phyloP scores from a whole-genome alignment of 768 basidiomycete species.

The Macrocybe gigantea region DNA sequence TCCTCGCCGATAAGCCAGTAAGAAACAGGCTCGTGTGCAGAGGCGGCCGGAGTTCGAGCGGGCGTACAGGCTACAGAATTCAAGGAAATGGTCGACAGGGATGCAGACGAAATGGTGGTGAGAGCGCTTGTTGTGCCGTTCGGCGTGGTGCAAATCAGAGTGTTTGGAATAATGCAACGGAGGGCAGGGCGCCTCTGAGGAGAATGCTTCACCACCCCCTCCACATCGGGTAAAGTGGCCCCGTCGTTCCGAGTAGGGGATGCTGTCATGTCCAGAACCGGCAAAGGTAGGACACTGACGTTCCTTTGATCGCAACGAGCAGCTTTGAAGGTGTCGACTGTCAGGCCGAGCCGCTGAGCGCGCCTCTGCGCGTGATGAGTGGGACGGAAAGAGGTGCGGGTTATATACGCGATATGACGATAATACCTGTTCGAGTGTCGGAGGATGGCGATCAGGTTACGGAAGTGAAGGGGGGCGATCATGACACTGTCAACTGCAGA shows the following conservation, averaged over 20 bases:
- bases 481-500: not conserved
- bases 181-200: slow-evolving; percentile 12
- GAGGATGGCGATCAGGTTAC: slow-evolving; percentile 34
- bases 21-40: slow-evolving; percentile 10
- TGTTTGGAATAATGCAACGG: slow-evolving; percentile 19
- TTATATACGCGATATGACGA: slow-evolving; percentile 26
- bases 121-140: slow-evolving; percentile 15
- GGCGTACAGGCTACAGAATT: slow-evolving; percentile 5
- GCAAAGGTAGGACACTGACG: slow-evolving; percentile 35
- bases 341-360: slow-evolving; percentile 38
- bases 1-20: slow-evolving; percentile 11
- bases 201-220: not conserved
- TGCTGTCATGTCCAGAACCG: slow-evolving; percentile 24
- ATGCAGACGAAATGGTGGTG: not conserved
- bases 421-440: slow-evolving; percentile 38
- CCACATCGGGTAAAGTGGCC: slow-evolving; percentile 3
- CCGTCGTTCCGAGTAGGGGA: slow-evolving; percentile 4
- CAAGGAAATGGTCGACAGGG: slow-evolving; percentile 1
- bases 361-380: slow-evolving; percentile 44
- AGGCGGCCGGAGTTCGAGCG: not conserved
- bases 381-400: slow-evolving; percentile 27
- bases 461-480: slow-evolving; percentile 15
- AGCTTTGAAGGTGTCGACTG: slow-evolving; percentile 37
- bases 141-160: slow-evolving; percentile 14
- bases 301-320: slow-evolving; percentile 28